Conservation (phyloP, 768 basidiomycete species). For the Pulveroboletus frians region DNA sequence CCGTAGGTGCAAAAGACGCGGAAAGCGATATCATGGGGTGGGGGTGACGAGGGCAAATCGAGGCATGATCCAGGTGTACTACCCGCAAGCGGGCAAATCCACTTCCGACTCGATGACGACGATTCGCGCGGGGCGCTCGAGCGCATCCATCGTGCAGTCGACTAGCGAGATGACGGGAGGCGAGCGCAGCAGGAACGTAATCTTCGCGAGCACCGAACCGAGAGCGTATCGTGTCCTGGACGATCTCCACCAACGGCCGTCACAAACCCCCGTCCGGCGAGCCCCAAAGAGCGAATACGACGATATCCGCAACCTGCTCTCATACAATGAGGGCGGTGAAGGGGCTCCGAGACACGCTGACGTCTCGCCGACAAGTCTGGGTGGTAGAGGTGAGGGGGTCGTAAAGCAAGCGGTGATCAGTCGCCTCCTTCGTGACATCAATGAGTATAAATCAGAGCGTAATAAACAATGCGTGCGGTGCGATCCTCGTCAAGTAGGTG, state of each 20-base stretch:
- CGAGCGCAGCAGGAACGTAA: constrained; percentile 18
- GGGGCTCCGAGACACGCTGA: constrained; percentile 24
- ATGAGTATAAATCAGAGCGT: constrained; percentile 37
- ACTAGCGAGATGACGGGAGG: constrained; percentile 36
- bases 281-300: constrained; percentile 24
- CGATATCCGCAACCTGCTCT: constrained; percentile 20
- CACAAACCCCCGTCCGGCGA: constrained; percentile 23
- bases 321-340: constrained; percentile 33
- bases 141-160: constrained; percentile 24
- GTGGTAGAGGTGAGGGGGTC: constrained; percentile 7
- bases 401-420: constrained; percentile 44
- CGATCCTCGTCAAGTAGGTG: constrained; percentile 22
- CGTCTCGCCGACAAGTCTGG: constrained; percentile 23
- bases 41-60: constrained; percentile 25
- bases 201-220: background rate
- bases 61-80: constrained; percentile 14
- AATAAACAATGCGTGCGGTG: constrained; percentile 38
- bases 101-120: constrained; percentile 9
- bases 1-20: constrained; percentile 12
- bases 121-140: constrained; percentile 22
- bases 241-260: constrained; percentile 22
- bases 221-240: constrained; percentile 13
- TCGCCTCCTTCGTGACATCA: constrained; percentile 31
- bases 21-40: constrained; percentile 7
- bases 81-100: constrained; percentile 27